A percentile compares a stretch with the other conserved stretches of the same genome.
These are phyloP conservation scores for Martensiomyces pterosporus DNA, from an alignment of 192 early-diverging fungal genomes.

Conservation along the genomic window DNA sequence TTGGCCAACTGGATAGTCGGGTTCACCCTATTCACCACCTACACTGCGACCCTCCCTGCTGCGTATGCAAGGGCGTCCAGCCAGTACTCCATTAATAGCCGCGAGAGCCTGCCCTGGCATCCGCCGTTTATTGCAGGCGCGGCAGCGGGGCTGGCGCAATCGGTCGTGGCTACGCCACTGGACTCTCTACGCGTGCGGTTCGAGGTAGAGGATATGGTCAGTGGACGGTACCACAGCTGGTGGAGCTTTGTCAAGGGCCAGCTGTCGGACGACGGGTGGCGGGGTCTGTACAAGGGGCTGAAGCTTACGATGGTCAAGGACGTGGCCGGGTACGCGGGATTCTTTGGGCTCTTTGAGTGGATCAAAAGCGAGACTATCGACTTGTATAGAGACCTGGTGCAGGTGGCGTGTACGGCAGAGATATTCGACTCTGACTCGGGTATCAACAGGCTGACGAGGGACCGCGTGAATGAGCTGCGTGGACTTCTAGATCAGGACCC, in stretches of 20 bases:
- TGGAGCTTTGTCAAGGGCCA: constrained; percentile 60
- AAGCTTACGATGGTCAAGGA: constrained; percentile 57
- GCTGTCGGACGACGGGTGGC: constrained; percentile 17
- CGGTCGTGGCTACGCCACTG: constrained; percentile 65
- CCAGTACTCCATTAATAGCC: constrained; percentile 38
- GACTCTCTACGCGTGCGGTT: constrained; percentile 72
- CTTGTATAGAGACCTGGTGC: constrained; percentile 50
- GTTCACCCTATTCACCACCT: constrained; percentile 73
- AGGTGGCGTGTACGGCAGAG: constrained; percentile 26
- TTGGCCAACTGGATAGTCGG: constrained; percentile 71
- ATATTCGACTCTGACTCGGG: constrained; percentile 15
- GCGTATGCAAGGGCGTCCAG: constrained; percentile 34
- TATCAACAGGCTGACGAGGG: constrained; percentile 24
- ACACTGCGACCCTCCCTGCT: constrained; percentile 40
- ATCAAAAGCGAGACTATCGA: constrained; percentile 69
- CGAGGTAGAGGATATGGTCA: constrained; percentile 67
- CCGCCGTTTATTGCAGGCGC: constrained; percentile 53
- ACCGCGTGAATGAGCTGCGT: constrained; percentile 27
- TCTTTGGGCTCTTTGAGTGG: constrained; percentile 76
- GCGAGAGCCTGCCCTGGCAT: constrained; percentile 25
- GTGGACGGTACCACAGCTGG: constrained; percentile 67
- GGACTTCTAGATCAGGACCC: constrained; percentile 20
- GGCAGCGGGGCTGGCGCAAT: constrained; percentile 69
- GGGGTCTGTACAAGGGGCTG: constrained; percentile 36
- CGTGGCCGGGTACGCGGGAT: constrained; percentile 64